A percentile compares a stretch with the other conserved stretches of the same genome.
Evolutionary conservation across 371 early-diverging fungal species (phyloP).

Genomic region (Chytridium lagenaria): DNA sequence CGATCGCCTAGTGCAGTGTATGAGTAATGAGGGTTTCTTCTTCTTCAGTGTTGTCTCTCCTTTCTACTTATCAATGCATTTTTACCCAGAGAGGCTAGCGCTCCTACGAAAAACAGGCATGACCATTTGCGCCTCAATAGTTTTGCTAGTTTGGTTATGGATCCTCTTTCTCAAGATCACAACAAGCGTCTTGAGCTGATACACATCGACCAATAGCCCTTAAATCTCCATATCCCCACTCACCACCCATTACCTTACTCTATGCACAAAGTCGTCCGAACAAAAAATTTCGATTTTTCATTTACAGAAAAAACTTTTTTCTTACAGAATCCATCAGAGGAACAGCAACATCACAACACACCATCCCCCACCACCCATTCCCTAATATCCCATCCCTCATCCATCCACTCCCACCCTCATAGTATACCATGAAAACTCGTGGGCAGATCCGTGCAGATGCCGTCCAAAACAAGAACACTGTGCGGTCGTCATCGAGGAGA

Average conservation of each 20-base stretch:
- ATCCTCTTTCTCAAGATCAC: slow-evolving; percentile 60
- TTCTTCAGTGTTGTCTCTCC: background rate
- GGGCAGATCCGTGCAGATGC: no score
- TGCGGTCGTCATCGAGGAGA: no score
- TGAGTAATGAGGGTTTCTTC: slow-evolving; percentile 33
- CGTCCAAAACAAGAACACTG: no score
- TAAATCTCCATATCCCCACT: no score
- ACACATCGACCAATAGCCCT: slow-evolving; percentile 59
- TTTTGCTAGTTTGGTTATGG: slow-evolving; percentile 42
- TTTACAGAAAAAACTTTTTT: slow-evolving; percentile 67
- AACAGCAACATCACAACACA: slow-evolving; percentile 47
- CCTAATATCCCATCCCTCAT: no score
- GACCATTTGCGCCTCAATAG: no score
- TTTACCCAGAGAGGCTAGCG: slow-evolving; percentile 24
- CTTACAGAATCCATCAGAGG: slow-evolving; percentile 50
- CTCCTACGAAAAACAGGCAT: background rate
- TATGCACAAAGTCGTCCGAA: no score
- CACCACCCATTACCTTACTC: no score
- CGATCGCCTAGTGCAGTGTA: slow-evolving; percentile 22
- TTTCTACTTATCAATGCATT: slow-evolving; percentile 28
- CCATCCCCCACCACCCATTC: no score
- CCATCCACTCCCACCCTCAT: no score
- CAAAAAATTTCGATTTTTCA: slow-evolving; percentile 16
- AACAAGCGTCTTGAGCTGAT: slow-evolving; percentile 62
- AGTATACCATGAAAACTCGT: no score